phyloP scores from a whole-genome alignment of 2,329 filamentous ascomycete genomes.

The Alternaria sp. region DNA sequence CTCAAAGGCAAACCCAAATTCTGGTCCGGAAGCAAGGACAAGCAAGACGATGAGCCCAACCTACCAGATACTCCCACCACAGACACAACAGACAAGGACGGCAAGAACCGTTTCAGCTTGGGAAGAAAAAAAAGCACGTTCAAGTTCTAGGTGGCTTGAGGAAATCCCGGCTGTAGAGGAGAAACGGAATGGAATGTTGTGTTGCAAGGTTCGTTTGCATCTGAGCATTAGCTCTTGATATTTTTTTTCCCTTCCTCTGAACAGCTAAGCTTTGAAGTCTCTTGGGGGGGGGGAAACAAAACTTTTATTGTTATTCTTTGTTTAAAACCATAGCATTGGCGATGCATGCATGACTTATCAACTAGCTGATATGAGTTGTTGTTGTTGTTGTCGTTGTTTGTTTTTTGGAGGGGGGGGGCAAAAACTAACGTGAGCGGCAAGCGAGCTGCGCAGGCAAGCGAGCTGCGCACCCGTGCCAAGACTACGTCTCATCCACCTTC shows the following conservation, averaged over 20 bases:
- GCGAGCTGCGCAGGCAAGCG: too few relatives aligned
- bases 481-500: too few relatives aligned
- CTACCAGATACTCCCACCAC: constrained; percentile 40
- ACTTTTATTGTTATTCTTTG: too few relatives aligned
- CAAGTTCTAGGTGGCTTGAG: constrained; percentile 29
- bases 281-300: too few relatives aligned
- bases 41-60: constrained; percentile 24
- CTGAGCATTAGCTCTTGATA: not conserved
- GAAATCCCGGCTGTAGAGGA: not conserved
- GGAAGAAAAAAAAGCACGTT: constrained; percentile 76
- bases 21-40: constrained; percentile 62
- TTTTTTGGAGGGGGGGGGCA: too few relatives aligned
- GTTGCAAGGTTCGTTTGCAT: not conserved
- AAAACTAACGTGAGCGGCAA: too few relatives aligned
- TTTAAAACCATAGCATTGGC: too few relatives aligned
- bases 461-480: too few relatives aligned
- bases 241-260: not conserved
- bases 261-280: too few relatives aligned
- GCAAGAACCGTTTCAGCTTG: constrained; percentile 73
- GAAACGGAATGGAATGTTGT: not conserved
- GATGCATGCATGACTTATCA: too few relatives aligned
- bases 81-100: constrained; percentile 66
- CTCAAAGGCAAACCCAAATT: constrained; percentile 78
- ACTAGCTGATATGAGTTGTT: too few relatives aligned
- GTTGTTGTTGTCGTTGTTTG: too few relatives aligned